Conservation (phyloP, 768 basidiomycete genomes). For the Termitomyces sp. region DNA sequence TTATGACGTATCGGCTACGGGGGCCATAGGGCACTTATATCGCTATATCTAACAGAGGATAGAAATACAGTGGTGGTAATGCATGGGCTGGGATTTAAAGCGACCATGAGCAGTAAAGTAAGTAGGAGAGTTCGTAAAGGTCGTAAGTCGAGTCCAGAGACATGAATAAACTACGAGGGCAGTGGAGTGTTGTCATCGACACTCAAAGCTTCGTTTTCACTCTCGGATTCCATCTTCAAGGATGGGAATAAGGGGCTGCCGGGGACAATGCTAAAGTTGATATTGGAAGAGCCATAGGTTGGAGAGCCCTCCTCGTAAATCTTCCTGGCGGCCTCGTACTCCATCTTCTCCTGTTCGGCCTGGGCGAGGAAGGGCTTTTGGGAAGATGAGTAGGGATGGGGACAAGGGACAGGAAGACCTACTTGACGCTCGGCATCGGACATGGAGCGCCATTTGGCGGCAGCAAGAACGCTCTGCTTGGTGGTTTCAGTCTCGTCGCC, state of each 20-base stretch:
- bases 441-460: slow-evolving; percentile 91
- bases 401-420: slow-evolving; percentile 18
- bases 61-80: slow-evolving; percentile 26
- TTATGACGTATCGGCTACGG: background rate
- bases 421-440: slow-evolving; percentile 92
- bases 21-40: background rate
- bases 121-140: slow-evolving; percentile 20
- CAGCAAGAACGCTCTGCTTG: slow-evolving; percentile 90
- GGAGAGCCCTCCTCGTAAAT: slow-evolving; percentile 82
- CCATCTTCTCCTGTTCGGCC: slow-evolving; percentile 93
- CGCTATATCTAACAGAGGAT: slow-evolving; percentile 9
- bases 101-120: slow-evolving; percentile 10
- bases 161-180: slow-evolving; percentile 23
- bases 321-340: slow-evolving; percentile 82
- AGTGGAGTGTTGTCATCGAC: slow-evolving; percentile 41
- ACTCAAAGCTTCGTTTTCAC: slow-evolving; percentile 60
- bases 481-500: slow-evolving; percentile 91
- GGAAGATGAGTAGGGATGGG: slow-evolving; percentile 9
- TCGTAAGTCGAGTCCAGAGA: slow-evolving; percentile 16
- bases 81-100: slow-evolving; percentile 23
- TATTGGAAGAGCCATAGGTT: slow-evolving; percentile 60
- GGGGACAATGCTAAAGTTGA: slow-evolving; percentile 80
- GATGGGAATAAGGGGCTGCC: slow-evolving; percentile 60
- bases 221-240: slow-evolving; percentile 61
- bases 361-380: slow-evolving; percentile 84